Percentiles rank a stretch among this genome's conserved stretches.
These are phyloP conservation scores for Trametes versicolor DNA, from an alignment of 1,284 basidiomycete genomes.

Conservation along the genomic window DNA sequence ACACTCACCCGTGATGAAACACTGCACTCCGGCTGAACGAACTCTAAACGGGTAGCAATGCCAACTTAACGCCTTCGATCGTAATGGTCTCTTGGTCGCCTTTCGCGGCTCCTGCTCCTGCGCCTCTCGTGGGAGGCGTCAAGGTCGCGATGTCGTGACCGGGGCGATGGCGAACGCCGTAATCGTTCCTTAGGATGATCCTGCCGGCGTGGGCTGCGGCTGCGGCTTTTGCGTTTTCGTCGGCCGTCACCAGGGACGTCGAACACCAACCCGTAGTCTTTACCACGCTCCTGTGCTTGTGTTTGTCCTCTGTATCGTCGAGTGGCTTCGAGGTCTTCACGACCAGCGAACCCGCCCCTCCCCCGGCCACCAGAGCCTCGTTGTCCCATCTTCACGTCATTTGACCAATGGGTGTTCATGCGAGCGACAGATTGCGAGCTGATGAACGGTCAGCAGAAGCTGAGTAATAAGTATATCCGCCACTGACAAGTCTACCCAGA, in stretches of 20 bases:
- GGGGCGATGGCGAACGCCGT: slow-evolving; percentile 35
- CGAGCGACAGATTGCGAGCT: slow-evolving; percentile 93
- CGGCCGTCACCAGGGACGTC: slow-evolving; percentile 56
- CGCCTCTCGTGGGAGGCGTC: slow-evolving; percentile 40
- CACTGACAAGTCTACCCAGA: slow-evolving; percentile 96
- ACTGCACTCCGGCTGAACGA: slow-evolving; percentile 7
- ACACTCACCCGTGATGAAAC: slow-evolving; percentile 5
- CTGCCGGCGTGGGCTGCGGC: slow-evolving; percentile 40
- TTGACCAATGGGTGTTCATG: slow-evolving; percentile 78
- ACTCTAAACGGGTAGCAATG: background rate
- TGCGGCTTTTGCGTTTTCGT: slow-evolving; percentile 39
- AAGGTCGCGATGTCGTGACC: slow-evolving; percentile 37
- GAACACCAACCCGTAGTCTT: slow-evolving; percentile 79
- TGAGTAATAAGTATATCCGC: background rate
- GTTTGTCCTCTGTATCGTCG: slow-evolving; percentile 65
- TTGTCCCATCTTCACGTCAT: slow-evolving; percentile 68
- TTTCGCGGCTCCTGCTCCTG: slow-evolving; percentile 37
- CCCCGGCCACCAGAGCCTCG: slow-evolving; percentile 44
- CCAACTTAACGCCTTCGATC: slow-evolving; percentile 34
- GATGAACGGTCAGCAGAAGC: slow-evolving; percentile 28
- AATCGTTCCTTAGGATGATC: slow-evolving; percentile 37
- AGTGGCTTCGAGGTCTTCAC: slow-evolving; percentile 77
- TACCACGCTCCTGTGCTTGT: slow-evolving; percentile 44
- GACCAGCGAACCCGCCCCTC: slow-evolving; percentile 66
- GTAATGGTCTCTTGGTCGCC: slow-evolving; percentile 30